Evolutionary conservation across 2,329 filamentous ascomycete genomes (phyloP).

Genomic region (Xenoacremonium recifei): DNA sequence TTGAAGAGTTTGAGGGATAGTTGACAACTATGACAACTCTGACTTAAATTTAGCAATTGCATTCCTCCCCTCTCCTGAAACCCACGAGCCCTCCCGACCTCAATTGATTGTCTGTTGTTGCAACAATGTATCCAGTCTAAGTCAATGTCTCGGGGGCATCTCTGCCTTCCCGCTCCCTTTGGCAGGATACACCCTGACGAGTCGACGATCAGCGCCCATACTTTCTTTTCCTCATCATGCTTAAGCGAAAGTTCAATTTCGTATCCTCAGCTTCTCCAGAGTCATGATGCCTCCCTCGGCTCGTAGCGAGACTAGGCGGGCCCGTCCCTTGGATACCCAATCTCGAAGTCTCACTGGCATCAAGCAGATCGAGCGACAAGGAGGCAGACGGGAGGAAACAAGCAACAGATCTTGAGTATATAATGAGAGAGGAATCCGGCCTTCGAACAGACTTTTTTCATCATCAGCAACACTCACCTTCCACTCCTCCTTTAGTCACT

Average conservation of each 20-base stretch:
- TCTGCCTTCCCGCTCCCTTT: neutral
- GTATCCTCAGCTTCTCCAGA: neutral
- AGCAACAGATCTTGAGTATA: slow-evolving; percentile 4
- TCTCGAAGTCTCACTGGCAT: neutral
- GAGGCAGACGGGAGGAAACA: neutral
- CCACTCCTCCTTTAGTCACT: slow-evolving; percentile 5
- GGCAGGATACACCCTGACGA: neutral
- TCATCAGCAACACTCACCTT: slow-evolving; percentile 10
- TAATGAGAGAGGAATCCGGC: slow-evolving; percentile 5
- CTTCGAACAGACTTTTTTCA: slow-evolving; percentile 1
- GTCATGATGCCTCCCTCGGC: too few species aligned
- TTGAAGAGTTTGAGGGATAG: too few species aligned
- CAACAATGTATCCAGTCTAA: too few species aligned
- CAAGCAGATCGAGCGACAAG: neutral
- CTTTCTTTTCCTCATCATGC: slow-evolving; percentile 4
- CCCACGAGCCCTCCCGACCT: too few species aligned
- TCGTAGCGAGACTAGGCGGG: neutral
- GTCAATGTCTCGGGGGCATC: neutral
- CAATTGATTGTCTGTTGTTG: too few species aligned
- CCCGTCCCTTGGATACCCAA: neutral
- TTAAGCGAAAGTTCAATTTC: slow-evolving; percentile 2
- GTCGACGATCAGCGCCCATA: slow-evolving; percentile 1
- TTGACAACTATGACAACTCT: too few species aligned
- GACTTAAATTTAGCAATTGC: too few species aligned
- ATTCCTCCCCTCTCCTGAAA: too few species aligned